Evolutionary conservation across 495 filamentous ascomycete species (phyloP), one percentile per base, ranked within the genome.

Genomic region (Annulohypoxylon nitens): DNA sequence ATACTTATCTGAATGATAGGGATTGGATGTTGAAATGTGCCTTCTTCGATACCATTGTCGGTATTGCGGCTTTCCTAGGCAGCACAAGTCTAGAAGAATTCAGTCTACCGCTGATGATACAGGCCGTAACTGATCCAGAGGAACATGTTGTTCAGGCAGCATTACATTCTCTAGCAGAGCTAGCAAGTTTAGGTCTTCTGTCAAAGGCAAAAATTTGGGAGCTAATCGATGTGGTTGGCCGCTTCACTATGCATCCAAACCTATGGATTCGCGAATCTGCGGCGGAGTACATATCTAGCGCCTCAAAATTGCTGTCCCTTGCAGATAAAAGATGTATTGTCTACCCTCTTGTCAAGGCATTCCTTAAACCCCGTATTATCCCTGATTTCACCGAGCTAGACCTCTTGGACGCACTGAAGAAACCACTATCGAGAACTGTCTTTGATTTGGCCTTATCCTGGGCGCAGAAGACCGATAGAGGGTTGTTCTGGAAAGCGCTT

Each of bases 1-100:
- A 98, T 77, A 99, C 97, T 0, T 99, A 99, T 73, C 85, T 99
- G 7, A 99, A 99, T 73, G 97, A 98, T 75, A 88, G 90, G 61
- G 95, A 98, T 76, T 99, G 97, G 97, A 93, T 93, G 78, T 83
- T 99, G 23, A 97, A 97, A 78, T 97, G 93, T 76, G 94, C 97
- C 18, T 98, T 98, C 78, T 97, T 99, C 71, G 93, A 97, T 70
- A 93, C 95, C 0, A 95, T 98, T 18, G 92, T 98, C 18, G 95
- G 95, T 9, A 96, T 99, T 62, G 93, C 94, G 12, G 89, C 93
- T 0, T 98, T 97, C 70, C 85, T 98, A 43, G 97, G 97, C 5
- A 92, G 91, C 55, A 91, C 88, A 12, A 95, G 91, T 64, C 80
- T 98, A 60, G 97, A 99, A 80, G 95, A 97, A 67, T 99, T 97